These are phyloP conservation scores for Microcera coccophila DNA, from an alignment of 2,329 filamentous ascomycete genomes.

Conservation along the genomic window DNA sequence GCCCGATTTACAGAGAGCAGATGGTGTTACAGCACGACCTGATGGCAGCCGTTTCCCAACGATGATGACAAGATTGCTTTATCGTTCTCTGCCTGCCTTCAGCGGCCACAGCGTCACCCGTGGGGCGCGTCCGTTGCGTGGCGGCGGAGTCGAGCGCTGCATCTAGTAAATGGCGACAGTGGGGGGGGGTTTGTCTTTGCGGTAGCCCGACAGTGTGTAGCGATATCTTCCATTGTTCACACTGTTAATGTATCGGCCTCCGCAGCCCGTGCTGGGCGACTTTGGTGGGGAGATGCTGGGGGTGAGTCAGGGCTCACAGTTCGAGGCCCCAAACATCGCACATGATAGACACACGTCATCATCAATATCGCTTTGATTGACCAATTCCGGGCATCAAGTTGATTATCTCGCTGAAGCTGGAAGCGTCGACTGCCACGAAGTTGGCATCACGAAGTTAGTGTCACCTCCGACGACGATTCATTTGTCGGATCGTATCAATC, in stretches of 20 bases:
- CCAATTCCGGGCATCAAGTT: constrained; percentile 7
- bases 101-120: constrained; percentile 8
- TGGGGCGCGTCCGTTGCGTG: constrained; percentile 8
- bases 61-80: no score
- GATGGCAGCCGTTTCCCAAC: no score
- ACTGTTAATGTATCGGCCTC: not conserved
- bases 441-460: no score
- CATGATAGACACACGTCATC: constrained; percentile 6
- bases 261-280: not conserved
- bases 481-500: no score
- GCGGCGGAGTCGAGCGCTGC: not conserved
- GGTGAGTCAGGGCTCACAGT: constrained; percentile 23
- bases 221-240: not conserved
- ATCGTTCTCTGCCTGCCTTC: no score
- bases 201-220: not conserved
- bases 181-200: not conserved
- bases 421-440: not conserved
- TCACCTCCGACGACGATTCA: no score
- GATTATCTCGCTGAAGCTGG: not conserved
- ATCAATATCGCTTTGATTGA: constrained; percentile 13
- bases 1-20: no score
- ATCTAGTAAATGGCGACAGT: not conserved
- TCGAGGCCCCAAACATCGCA: constrained; percentile 6
- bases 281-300: not conserved
- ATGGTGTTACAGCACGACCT: no score